A percentile compares a stretch with the other conserved stretches of the same genome.
These are phyloP conservation scores for Furcasterigmium sp. DNA, from an alignment of 2,329 filamentous ascomycete genomes.

Conservation along the genomic window DNA sequence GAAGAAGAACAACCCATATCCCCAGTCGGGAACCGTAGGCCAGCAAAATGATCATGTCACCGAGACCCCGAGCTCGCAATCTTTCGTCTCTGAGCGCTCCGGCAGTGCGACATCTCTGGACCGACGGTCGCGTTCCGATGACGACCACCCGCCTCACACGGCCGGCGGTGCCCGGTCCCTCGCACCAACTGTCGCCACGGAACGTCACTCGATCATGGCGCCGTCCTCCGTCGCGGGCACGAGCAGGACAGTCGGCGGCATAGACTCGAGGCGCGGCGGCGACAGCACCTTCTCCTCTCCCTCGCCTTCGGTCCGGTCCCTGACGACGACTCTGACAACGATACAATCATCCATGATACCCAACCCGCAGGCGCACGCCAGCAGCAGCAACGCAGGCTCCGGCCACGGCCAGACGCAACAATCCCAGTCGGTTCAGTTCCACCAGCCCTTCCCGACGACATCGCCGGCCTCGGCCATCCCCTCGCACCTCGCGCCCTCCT, in stretches of 20 bases:
- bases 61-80: slow-evolving; percentile 38
- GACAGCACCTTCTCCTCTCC: slow-evolving; percentile 79
- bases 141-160: slow-evolving; percentile 51
- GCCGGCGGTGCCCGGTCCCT: slow-evolving; percentile 63
- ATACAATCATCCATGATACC: slow-evolving; percentile 67
- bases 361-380: slow-evolving; percentile 39
- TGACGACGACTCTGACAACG: slow-evolving; percentile 80
- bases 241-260: slow-evolving; percentile 59
- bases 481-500: slow-evolving; percentile 55
- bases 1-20: slow-evolving; percentile 87
- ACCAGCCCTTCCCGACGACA: slow-evolving; percentile 58
- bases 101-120: slow-evolving; percentile 50
- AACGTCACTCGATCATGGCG: slow-evolving; percentile 68
- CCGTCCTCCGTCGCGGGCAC: slow-evolving; percentile 74
- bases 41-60: slow-evolving; percentile 15
- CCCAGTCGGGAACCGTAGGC: slow-evolving; percentile 64
- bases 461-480: slow-evolving; percentile 70
- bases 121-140: slow-evolving; percentile 54
- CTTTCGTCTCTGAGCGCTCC: slow-evolving; percentile 51
- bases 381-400: slow-evolving; percentile 31
- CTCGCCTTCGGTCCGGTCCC: slow-evolving; percentile 71
- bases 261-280: slow-evolving; percentile 64
- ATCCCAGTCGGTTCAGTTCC: slow-evolving; percentile 52
- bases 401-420: slow-evolving; percentile 22
- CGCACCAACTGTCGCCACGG: slow-evolving; percentile 78